These are phyloP conservation scores for Porodaedalea pini DNA, from an alignment of 1,284 basidiomycete species.

Conservation along the genomic window DNA sequence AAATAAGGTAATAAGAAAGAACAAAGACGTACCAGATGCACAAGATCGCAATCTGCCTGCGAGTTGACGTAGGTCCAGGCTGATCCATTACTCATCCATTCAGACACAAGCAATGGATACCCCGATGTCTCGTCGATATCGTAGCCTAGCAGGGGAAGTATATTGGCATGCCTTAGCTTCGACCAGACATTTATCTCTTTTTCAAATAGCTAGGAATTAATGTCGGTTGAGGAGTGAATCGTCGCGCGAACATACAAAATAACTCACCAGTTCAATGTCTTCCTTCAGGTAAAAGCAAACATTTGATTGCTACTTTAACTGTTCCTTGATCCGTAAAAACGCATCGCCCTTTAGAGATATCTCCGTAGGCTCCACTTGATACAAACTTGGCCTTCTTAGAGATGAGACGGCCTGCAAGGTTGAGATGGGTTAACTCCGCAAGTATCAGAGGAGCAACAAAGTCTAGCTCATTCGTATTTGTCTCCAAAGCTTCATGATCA, in stretches of 20 bases:
- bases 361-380: not conserved
- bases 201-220: not conserved
- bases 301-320: constrained; percentile 5
- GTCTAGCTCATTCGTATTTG: too few relatives aligned
- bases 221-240: not conserved
- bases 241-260: not conserved
- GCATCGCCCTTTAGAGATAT: not conserved
- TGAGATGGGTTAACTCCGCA: not conserved
- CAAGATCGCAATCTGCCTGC: not conserved
- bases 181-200: constrained; percentile 16
- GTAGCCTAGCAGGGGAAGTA: constrained; percentile 15
- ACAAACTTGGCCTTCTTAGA: not conserved
- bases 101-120: not conserved
- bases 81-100: constrained; percentile 15
- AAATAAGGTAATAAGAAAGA: not conserved
- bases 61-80: not conserved
- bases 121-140: not conserved
- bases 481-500: too few relatives aligned
- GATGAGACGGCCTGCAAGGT: not conserved
- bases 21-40: constrained; percentile 1
- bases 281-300: constrained; percentile 12
- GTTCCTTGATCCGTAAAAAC: not conserved
- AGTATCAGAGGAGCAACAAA: not conserved
- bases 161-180: constrained; percentile 9
- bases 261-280: not conserved